phyloP scores from a whole-genome alignment of 495 filamentous ascomycete species.

The Podospora tetraspora region DNA sequence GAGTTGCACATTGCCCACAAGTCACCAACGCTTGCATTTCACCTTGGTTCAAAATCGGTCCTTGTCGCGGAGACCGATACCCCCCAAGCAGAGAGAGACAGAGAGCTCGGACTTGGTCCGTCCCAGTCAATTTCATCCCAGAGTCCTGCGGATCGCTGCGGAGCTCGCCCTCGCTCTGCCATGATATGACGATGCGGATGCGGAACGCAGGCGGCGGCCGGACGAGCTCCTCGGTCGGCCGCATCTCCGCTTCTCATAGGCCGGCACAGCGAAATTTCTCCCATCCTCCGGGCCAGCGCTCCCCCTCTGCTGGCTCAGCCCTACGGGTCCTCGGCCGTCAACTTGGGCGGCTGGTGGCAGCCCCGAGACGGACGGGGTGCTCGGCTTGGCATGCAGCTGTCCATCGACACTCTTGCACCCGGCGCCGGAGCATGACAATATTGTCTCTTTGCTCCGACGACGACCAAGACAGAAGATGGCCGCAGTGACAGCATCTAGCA shows the following conservation, averaged over 20 bases:
- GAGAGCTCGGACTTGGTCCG: no score
- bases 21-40: no score
- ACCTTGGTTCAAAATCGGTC: no score
- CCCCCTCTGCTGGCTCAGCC: conserved; percentile 3
- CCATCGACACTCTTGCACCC: background rate
- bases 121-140: background rate
- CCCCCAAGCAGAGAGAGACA: no score
- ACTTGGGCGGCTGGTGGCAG: background rate
- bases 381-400: conserved; percentile 12
- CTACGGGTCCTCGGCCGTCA: background rate
- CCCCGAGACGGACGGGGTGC: background rate
- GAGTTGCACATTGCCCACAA: background rate
- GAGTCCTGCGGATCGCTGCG: background rate
- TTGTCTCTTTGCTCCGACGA: background rate
- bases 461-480: background rate
- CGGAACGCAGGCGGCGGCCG: background rate
- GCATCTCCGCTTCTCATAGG: background rate
- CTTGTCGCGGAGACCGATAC: no score
- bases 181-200: background rate
- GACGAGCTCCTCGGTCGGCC: background rate
- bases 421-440: background rate
- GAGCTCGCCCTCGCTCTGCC: background rate
- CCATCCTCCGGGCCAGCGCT: background rate
- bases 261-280: background rate
- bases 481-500: background rate